Evolutionary conservation across 768 basidiomycete genomes (phyloP), one percentile per base, ranked within the genome.

Genomic region (Gelatoporia subvermispora): DNA sequence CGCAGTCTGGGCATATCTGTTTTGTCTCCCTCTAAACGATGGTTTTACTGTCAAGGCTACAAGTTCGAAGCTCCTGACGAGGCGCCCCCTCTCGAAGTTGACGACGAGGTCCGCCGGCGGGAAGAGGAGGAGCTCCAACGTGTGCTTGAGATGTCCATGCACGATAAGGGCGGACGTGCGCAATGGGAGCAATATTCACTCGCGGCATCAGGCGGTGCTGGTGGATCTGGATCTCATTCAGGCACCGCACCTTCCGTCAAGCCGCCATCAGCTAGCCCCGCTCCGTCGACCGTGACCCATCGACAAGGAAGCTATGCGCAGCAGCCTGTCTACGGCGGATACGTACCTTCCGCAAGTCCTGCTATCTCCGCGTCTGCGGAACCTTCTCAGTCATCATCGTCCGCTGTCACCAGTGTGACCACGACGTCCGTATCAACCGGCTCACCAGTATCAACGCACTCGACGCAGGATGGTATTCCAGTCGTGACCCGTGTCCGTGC

Each of bases 71-170:
- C 70, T 13, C 72, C 76, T 1, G 62, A 75, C 23, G 85, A 90
- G 59, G 71, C 81, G 15, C 74, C 81, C 3, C 87, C 88, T 0
- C 84, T 81, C 1, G 62, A 78, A 0, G 79, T 83, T 13, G 88
- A 90, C 52, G 91, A 92, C 52, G 90, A 89, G 11, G 79, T 81
- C 37, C 78, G 88, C 11, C 74, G 90, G 11, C 78, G 79, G 50
- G 95, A 98, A 62, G 95, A 97, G 60, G 95, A 95, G 60, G 95
- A 98, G 56, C 81, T 98, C 2, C 89, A 93, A 60, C 82, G 93
- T 4, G 95, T 85, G 0, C 73, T 98, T 22, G 93, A 95, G 61
- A 83, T 96, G 70, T 91, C 88, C n/a, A 85, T 93, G 70, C 82
- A 85, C 47, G 93, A 97, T 63, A 87, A 85, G 54, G 93, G 93